Evolutionary conservation across 495 filamentous ascomycete species (phyloP).

Genomic region (Parathielavia hyrcaniae): DNA sequence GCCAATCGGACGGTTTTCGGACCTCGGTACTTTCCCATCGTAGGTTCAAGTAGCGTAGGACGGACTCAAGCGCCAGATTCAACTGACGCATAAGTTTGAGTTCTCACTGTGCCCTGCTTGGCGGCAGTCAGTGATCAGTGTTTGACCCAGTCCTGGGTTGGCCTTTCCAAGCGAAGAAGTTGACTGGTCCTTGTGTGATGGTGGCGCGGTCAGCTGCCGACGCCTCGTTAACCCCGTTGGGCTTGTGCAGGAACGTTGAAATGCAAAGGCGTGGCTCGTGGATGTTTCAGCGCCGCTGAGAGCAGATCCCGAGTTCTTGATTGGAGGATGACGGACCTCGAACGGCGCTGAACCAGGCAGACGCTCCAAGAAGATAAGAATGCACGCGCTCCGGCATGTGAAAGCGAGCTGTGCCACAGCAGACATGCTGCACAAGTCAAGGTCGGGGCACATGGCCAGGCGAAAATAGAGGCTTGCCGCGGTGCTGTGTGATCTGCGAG

Average conservation of each 20-base stretch:
- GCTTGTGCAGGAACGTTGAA: too few species aligned
- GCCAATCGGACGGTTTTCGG: too few species aligned
- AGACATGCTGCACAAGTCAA: neutral
- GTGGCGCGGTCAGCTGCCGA: neutral
- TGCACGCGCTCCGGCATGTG: constrained; percentile 5
- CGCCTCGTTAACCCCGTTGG: neutral
- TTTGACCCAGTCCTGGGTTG: too few species aligned
- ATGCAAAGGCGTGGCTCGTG: too few species aligned
- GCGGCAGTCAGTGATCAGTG: too few species aligned
- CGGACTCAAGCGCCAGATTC: too few species aligned
- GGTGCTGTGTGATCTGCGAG: neutral
- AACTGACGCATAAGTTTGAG: too few species aligned
- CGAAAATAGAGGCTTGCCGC: neutral
- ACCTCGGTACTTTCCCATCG: too few species aligned
- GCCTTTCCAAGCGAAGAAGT: too few species aligned
- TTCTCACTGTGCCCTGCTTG: too few species aligned
- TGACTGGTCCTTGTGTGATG: neutral
- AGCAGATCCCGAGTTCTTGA: neutral
- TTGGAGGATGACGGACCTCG: neutral
- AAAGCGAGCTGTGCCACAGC: neutral
- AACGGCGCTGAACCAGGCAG: neutral
- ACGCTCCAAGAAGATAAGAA: neutral
- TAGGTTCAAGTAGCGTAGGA: too few species aligned
- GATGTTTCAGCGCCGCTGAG: too few species aligned
- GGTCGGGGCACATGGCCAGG: neutral